These are phyloP conservation scores for Panaeolus papilionaceus DNA, from an alignment of 768 basidiomycete genomes.

Conservation along the genomic window DNA sequence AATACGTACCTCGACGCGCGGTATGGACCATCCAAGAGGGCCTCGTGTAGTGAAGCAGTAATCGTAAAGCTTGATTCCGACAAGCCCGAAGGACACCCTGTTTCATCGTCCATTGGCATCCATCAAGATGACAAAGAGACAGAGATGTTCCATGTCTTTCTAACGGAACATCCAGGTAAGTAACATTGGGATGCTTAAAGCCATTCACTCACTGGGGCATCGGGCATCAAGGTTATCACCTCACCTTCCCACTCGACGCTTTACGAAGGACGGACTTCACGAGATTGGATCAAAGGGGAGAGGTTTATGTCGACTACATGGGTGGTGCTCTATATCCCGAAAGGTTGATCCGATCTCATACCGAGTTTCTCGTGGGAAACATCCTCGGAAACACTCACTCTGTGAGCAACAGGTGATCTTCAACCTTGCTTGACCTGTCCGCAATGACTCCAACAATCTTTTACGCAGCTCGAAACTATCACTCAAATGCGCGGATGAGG, in stretches of 20 bases:
- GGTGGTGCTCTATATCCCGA: slow-evolving; percentile 84
- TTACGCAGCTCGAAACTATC: slow-evolving; percentile 72
- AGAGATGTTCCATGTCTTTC: slow-evolving; percentile 40
- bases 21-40: neutral
- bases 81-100: no score
- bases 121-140: slow-evolving; percentile 2
- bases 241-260: slow-evolving; percentile 73
- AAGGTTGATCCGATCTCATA: slow-evolving; percentile 72
- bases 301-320: slow-evolving; percentile 89
- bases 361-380: slow-evolving; percentile 66
- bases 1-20: neutral
- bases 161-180: slow-evolving; percentile 45
- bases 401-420: slow-evolving; percentile 73
- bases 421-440: slow-evolving; percentile 31
- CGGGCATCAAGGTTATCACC: slow-evolving; percentile 49
- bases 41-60: neutral
- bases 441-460: slow-evolving; percentile 15
- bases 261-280: slow-evolving; percentile 68
- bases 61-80: neutral
- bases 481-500: slow-evolving; percentile 67
- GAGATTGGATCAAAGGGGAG: slow-evolving; percentile 63
- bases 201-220: neutral
- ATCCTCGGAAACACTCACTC: slow-evolving; percentile 89
- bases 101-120: neutral
- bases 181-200: neutral